Base-by-base conservation (phyloP, 306 rosid species). In the Prunus dulcis region DNA sequence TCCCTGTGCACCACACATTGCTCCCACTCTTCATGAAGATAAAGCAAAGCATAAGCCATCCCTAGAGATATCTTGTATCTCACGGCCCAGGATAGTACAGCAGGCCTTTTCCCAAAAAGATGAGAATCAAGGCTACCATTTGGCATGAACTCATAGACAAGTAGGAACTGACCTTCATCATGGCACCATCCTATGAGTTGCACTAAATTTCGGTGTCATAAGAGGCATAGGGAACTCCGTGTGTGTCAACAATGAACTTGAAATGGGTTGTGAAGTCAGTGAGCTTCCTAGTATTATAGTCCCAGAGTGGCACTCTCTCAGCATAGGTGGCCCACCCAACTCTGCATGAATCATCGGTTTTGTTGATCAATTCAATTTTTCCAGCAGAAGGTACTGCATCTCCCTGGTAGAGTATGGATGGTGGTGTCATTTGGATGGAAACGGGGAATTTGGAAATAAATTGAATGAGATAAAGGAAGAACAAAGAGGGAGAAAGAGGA, bases 191-290 rank as follows among this genome's bases (percentile, higher is more conserved):
- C 70, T 34, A 19, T 65, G 52, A 65, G 52, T 65, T 65, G 70
- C 70, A 65, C 52, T 2, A 65, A 38, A 65, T 65, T 65, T 65
- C 47, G 46, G 49, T 64, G 69, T 18, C 47, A 17, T 69, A 69
- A 25, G 38, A 32, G 5, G 38, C 38, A 5, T 32, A 5, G 43
- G 14, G 13, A 9, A 12, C 3, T 7, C 20, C 57, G 15, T 3
- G 17, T 25, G 73, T 69, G 60, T 69, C 27, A 20, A 86, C 76
- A 0, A 49, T 13, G 60, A 86, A 86, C 41, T 86, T 64, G 73
- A 56, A 79, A 9, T 47, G 86, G 51, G 90, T 79, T 8, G 84
- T 69, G 81, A 86, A 86, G 50, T 86, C 82, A 22, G 86, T 20
- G 49, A 81, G 22, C 34, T 74, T 51, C 49, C 84, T 73, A 0